These are phyloP conservation scores for Schwanniomyces vanrijiae DNA, from an alignment of 805 yeast species.

Conservation along the genomic window DNA sequence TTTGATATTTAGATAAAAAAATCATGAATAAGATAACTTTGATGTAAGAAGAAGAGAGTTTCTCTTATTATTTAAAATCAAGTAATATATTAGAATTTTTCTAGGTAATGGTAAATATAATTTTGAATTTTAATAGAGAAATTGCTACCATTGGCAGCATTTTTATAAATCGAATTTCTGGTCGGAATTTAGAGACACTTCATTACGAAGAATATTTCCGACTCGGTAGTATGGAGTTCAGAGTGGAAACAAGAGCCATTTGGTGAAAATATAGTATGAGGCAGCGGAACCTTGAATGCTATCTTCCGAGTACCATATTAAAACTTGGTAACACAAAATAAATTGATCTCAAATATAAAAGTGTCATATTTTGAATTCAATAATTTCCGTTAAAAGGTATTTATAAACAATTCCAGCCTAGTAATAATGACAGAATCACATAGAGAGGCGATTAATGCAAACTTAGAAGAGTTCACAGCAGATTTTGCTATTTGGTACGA, in stretches of 20 bases:
- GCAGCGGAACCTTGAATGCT: not conserved
- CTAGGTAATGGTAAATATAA: too few relatives aligned
- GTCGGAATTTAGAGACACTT: not conserved
- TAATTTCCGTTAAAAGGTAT: not conserved
- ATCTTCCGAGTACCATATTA: not conserved
- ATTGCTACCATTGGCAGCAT: too few relatives aligned
- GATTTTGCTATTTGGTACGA: constrained; percentile 23
- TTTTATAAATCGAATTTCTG: not conserved
- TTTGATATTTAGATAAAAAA: too few relatives aligned
- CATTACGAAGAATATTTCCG: not conserved
- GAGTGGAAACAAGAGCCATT: not conserved
- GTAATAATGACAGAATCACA: constrained; percentile 13
- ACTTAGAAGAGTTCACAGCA: constrained; percentile 16
- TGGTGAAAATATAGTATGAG: not conserved
- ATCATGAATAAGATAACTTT: too few relatives aligned
- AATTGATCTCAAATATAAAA: too few relatives aligned
- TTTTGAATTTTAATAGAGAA: too few relatives aligned
- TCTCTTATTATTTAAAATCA: too few relatives aligned
- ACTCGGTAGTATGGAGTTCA: too few relatives aligned
- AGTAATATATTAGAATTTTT: too few relatives aligned
- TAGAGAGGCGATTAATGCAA: constrained; percentile 22
- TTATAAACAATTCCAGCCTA: not conserved
- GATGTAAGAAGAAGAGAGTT: too few relatives aligned
- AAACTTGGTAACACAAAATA: not conserved
- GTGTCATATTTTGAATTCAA: too few relatives aligned